These are phyloP conservation scores for Ascomycota sp. DNA, from an alignment of 2,329 filamentous ascomycete species.

Conservation along the genomic window DNA sequence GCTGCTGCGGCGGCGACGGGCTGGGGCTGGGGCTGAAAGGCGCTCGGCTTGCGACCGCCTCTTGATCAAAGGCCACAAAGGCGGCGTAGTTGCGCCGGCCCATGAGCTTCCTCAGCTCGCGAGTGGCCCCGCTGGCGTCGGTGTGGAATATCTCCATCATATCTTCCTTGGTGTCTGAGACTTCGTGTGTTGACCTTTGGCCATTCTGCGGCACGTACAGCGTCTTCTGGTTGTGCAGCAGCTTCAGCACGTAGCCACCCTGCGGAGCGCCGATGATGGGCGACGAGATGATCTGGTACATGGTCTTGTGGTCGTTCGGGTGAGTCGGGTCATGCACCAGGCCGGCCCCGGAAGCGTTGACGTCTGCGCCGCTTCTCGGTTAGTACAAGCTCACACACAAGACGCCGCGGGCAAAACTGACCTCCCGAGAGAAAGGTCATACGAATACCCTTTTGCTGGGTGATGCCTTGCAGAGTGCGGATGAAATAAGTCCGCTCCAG, in stretches of 20 bases:
- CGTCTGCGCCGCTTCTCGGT: conserved; percentile 26
- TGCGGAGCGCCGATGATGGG: conserved; percentile 82
- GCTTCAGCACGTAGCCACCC: conserved; percentile 67
- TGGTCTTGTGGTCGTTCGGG: conserved; percentile 89
- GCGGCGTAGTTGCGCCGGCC: conserved; percentile 81
- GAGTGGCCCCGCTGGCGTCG: conserved; percentile 63
- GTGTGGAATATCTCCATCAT: conserved; percentile 99
- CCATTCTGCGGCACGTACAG: conserved; percentile 86
- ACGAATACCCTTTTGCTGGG: conserved; percentile 82
- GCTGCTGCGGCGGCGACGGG: conserved; percentile 10
- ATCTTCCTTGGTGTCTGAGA: conserved; percentile 91
- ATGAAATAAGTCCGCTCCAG: conserved; percentile 93
- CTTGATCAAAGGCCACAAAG: conserved; percentile 84
- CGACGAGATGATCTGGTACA: conserved; percentile 95
- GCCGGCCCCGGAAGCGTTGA: conserved; percentile 80
- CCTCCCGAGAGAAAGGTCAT: conserved; percentile 94
- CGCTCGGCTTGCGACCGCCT: conserved; percentile 35
- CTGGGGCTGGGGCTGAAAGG: conserved; percentile 18
- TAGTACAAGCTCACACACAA: background rate
- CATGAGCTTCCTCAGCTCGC: conserved; percentile 86
- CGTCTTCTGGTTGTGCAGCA: conserved; percentile 87
- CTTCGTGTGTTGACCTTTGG: conserved; percentile 48
- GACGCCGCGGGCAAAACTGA: conserved; percentile 15
- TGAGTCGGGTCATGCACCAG: conserved; percentile 85
- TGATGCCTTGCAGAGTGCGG: conserved; percentile 82